Percentiles rank a stretch among this genome's conserved stretches.
Conservation (phyloP, 305 asterid species). For the Fraxinus baroniana region DNA sequence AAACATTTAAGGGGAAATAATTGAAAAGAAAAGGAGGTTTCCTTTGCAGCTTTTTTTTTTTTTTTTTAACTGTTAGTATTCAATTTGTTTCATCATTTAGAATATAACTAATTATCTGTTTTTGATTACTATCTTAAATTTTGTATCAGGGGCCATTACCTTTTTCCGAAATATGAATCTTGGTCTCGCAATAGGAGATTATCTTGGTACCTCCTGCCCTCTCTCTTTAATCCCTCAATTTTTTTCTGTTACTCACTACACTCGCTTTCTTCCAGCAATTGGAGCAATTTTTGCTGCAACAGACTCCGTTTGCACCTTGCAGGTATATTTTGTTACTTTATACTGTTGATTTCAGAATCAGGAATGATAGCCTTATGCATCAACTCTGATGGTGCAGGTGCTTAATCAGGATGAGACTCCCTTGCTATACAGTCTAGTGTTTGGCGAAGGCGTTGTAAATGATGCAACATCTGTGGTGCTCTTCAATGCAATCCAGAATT, state of each 20-base stretch:
- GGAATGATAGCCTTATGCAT: constrained; percentile 6
- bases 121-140: constrained; percentile 19
- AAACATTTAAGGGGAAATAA: not conserved
- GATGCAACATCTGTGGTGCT: constrained; percentile 74
- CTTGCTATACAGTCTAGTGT: constrained; percentile 55
- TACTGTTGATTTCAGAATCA: constrained; percentile 12
- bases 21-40: not conserved
- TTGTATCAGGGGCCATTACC: constrained; percentile 51
- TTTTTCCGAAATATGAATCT: constrained; percentile 45
- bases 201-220: constrained; percentile 24
- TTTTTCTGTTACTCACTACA: constrained; percentile 12
- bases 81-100: not conserved
- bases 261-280: constrained; percentile 40
- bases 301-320: constrained; percentile 67
- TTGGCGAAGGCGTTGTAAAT: constrained; percentile 67
- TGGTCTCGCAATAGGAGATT: constrained; percentile 54
- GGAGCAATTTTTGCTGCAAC: constrained; percentile 72
- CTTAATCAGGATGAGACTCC: constrained; percentile 66
- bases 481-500: constrained; percentile 65
- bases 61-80: not conserved
- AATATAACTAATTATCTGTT: not conserved
- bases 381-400: constrained; percentile 40
- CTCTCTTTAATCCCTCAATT: not conserved
- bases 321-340: constrained; percentile 32
- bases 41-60: not conserved